Conservation (phyloP, 129 eudicot genomes). For the Centella asiatica region DNA sequence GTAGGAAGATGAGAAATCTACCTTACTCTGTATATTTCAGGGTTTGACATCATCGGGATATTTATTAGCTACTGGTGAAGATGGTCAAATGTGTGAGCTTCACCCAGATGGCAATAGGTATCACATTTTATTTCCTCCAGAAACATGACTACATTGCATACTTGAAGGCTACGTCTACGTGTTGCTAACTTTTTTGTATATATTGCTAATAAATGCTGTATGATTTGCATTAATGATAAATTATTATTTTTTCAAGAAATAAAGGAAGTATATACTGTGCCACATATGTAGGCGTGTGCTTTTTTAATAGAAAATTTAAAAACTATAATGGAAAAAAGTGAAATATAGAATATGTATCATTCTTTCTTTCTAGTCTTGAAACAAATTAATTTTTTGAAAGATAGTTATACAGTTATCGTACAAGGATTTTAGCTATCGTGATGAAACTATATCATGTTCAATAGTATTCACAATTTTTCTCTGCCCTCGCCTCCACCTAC, state of each 20-base stretch:
- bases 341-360: too few species aligned
- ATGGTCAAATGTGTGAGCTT: slow-evolving; percentile 81
- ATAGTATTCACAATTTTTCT: too few species aligned
- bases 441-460: too few species aligned
- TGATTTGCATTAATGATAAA: neutral
- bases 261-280: too few species aligned
- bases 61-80: slow-evolving; percentile 60
- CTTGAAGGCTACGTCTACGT: neutral
- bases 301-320: too few species aligned
- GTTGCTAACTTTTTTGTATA: neutral
- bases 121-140: neutral
- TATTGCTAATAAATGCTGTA: neutral
- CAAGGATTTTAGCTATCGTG: too few species aligned
- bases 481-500: too few species aligned
- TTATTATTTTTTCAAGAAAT: slow-evolving; percentile 1
- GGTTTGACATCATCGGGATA: slow-evolving; percentile 85
- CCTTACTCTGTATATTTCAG: slow-evolving; percentile 27
- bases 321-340: too few species aligned
- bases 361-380: too few species aligned
- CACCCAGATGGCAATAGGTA: slow-evolving; percentile 99
- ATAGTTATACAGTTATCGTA: too few species aligned
- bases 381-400: too few species aligned
- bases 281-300: too few species aligned
- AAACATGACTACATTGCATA: neutral
- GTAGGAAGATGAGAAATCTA: slow-evolving; percentile 4